Evolutionary conservation across 495 filamentous ascomycete species (phyloP).

Genomic region (Penicillium robsamsonii): DNA sequence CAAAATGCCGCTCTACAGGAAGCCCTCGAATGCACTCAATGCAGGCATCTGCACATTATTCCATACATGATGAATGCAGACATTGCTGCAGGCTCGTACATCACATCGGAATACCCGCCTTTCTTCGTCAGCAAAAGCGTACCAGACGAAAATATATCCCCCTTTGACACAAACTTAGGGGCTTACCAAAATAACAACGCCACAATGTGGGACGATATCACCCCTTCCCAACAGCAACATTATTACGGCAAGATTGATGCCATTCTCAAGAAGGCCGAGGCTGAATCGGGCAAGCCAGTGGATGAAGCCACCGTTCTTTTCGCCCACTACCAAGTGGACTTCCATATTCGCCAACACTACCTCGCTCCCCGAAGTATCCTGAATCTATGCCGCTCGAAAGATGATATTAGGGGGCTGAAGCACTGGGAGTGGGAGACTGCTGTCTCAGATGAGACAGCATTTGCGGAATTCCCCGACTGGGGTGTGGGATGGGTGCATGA

Average conservation of each 20-base stretch:
- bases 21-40: constrained; percentile 33
- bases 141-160: constrained; percentile 18
- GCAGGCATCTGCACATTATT: constrained; percentile 19
- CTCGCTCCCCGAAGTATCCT: constrained; percentile 23
- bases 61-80: constrained; percentile 26
- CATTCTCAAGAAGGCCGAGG: constrained; percentile 4
- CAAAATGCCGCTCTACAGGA: constrained; percentile 26
- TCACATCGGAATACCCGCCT: constrained; percentile 24
- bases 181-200: neutral
- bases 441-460: neutral
- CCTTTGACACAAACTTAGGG: constrained; percentile 8
- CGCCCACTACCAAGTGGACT: constrained; percentile 36
- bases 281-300: neutral
- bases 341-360: constrained; percentile 38
- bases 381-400: constrained; percentile 28
- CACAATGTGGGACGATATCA: constrained; percentile 25
- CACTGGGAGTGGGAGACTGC: constrained; percentile 28
- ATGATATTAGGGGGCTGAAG: constrained; percentile 29
- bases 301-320: constrained; percentile 16
- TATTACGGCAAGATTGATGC: constrained; percentile 23
- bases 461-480: neutral
- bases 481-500: constrained; percentile 3
- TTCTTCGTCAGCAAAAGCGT: constrained; percentile 21
- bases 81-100: constrained; percentile 22
- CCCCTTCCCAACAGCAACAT: constrained; percentile 16